Conservation (phyloP, 495 filamentous ascomycete genomes). For the Annulohypoxylon stygium region DNA sequence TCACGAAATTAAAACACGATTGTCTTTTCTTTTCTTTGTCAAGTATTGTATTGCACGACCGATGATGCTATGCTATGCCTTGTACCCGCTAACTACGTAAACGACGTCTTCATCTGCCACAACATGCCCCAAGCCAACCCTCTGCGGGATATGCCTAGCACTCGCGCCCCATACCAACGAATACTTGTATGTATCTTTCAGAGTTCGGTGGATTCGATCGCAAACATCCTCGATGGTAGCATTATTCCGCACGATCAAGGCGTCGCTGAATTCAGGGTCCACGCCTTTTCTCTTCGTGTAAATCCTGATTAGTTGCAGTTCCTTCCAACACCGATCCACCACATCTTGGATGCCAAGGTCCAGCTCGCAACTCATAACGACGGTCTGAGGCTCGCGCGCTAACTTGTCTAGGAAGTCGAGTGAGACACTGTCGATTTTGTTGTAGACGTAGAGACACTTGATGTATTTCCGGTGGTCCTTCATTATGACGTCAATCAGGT, state of each 20-base stretch:
- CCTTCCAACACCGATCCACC: constrained; percentile 95
- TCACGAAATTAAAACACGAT: constrained; percentile 30
- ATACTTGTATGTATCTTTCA: constrained; percentile 99
- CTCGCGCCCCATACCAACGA: constrained; percentile 98
- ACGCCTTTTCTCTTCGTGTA: constrained; percentile 98
- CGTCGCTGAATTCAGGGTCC: constrained; percentile 92
- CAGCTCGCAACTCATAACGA: constrained; percentile 97
- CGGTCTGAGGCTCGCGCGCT: constrained; percentile 91
- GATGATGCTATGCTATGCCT: constrained; percentile 56
- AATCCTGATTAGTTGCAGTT: constrained; percentile 88
- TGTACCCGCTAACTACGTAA: constrained; percentile 88
- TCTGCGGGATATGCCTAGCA: constrained; percentile 92
- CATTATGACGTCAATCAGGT: constrained; percentile 99
- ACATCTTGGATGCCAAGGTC: constrained; percentile 98
- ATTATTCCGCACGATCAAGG: constrained; percentile 89
- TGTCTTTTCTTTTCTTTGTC: constrained; percentile 2
- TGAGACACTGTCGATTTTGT: constrained; percentile 98
- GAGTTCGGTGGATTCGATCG: constrained; percentile 90
- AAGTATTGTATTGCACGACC: not conserved
- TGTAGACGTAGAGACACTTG: constrained; percentile 96
- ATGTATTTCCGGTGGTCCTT: constrained; percentile 99
- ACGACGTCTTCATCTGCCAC: constrained; percentile 98
- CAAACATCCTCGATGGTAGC: constrained; percentile 97
- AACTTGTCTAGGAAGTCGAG: constrained; percentile 93
- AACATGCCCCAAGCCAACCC: constrained; percentile 87